phyloP scores from a whole-genome alignment of 2,329 filamentous ascomycete species.

The Penicillium crustosum region DNA sequence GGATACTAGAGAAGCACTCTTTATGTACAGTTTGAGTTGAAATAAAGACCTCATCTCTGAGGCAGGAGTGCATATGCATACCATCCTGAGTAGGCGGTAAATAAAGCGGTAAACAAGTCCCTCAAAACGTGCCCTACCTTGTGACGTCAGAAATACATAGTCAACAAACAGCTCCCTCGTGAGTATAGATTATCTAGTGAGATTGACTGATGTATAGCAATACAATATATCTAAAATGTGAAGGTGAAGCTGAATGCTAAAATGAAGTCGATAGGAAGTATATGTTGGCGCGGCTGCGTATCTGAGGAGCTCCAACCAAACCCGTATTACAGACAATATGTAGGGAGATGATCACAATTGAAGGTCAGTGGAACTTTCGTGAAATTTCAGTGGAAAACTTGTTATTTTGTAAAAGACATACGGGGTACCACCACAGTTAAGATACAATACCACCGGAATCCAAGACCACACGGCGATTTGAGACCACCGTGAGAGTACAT shows the following conservation, averaged over 20 bases:
- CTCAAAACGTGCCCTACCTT: not conserved
- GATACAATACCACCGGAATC: slow-evolving; percentile 12
- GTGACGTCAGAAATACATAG: slow-evolving; percentile 27
- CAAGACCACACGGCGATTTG: not conserved
- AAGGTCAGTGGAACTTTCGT: not conserved
- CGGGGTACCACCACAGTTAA: slow-evolving; percentile 20
- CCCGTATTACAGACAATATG: not conserved
- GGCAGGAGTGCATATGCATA: not conserved
- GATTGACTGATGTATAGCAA: not conserved
- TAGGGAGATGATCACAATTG: not conserved
- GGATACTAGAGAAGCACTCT: not conserved
- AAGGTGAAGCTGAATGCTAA: not conserved
- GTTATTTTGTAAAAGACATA: slow-evolving; percentile 6
- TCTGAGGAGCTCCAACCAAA: not conserved
- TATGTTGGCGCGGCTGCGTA: not conserved
- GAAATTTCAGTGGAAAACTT: not conserved
- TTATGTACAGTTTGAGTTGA: not conserved
- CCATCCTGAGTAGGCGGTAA: not conserved
- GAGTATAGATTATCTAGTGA: not conserved
- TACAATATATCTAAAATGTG: not conserved
- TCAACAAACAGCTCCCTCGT: slow-evolving; percentile 5
- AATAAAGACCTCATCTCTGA: not conserved
- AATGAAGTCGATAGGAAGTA: not conserved
- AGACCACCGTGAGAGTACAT: not conserved
- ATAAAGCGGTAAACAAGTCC: not conserved